Conservation (phyloP, 2,329 filamentous ascomycete species). For the Chalaropsis thielavioides region DNA sequence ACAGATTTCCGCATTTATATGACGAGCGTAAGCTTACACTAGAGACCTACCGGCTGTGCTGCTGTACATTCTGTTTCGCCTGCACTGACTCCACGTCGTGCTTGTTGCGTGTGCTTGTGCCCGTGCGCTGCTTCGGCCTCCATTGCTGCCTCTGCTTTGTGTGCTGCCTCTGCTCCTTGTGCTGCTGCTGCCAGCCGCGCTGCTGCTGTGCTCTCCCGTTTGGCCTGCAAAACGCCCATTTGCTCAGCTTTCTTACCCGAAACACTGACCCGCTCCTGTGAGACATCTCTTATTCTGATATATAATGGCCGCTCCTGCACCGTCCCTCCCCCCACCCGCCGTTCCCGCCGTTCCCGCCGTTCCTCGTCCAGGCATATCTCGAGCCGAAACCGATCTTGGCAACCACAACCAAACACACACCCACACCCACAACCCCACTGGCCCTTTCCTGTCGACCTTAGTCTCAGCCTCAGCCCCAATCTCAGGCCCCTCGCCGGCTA, state of each 20-base stretch:
- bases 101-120: too few relatives aligned
- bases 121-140: too few relatives aligned
- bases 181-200: too few relatives aligned
- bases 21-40: too few relatives aligned
- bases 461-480: background rate
- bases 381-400: conserved; percentile 12
- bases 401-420: background rate
- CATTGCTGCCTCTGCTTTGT: background rate
- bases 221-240: background rate
- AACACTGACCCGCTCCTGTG: background rate
- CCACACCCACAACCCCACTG: background rate
- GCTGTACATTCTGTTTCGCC: too few relatives aligned
- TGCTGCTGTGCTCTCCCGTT: background rate
- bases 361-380: conserved; percentile 14
- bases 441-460: background rate
- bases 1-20: too few relatives aligned
- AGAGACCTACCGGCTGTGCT: too few relatives aligned
- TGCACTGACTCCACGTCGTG: background rate
- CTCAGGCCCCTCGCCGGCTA: background rate
- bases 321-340: conserved; percentile 1
- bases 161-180: background rate
- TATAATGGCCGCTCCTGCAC: conserved; percentile 16
- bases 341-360: too few relatives aligned
- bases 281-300: background rate
- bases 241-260: background rate